Conservation (phyloP, 169 alveolate genomes). For the Besnoitia besnoiti region DNA sequence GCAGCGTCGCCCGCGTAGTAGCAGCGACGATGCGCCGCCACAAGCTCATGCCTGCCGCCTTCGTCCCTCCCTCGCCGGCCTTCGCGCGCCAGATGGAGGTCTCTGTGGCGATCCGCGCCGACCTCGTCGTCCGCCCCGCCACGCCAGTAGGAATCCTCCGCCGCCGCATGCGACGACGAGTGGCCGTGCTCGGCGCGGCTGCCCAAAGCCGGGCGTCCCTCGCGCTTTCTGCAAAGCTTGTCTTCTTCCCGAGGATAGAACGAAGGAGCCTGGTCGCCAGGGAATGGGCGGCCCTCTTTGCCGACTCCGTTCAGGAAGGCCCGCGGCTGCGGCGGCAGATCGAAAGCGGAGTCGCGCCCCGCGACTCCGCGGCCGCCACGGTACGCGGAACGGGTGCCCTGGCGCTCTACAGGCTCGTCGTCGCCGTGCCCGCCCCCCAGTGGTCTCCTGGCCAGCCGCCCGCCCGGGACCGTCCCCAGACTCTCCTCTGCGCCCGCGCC, state of each 20-base stretch:
- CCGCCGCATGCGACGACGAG: not conserved
- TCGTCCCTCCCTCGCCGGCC: not conserved
- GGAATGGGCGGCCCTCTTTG: not conserved
- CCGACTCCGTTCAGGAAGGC: not conserved
- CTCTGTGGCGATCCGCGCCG: not conserved
- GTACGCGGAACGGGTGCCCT: no score
- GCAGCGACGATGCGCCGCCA: not conserved
- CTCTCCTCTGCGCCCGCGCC: no score
- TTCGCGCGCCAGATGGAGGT: not conserved
- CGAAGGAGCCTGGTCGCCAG: not conserved
- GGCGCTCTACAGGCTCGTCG: no score
- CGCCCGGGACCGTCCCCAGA: no score
- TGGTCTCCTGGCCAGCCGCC: no score
- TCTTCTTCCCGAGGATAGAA: no score
- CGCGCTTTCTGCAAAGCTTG: not conserved
- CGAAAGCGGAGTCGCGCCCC: not conserved
- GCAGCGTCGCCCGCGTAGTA: not conserved
- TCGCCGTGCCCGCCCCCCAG: no score
- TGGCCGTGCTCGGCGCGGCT: not conserved
- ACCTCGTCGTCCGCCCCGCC: not conserved
- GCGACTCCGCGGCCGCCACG: not conserved
- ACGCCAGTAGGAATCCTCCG: not conserved
- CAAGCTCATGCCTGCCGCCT: conserved; percentile 22
- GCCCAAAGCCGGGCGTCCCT: not conserved
- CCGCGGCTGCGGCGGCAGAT: not conserved